Evolutionary conservation across 2,329 filamentous ascomycete species (phyloP).

Genomic region (Phialemonium atrogriseum): DNA sequence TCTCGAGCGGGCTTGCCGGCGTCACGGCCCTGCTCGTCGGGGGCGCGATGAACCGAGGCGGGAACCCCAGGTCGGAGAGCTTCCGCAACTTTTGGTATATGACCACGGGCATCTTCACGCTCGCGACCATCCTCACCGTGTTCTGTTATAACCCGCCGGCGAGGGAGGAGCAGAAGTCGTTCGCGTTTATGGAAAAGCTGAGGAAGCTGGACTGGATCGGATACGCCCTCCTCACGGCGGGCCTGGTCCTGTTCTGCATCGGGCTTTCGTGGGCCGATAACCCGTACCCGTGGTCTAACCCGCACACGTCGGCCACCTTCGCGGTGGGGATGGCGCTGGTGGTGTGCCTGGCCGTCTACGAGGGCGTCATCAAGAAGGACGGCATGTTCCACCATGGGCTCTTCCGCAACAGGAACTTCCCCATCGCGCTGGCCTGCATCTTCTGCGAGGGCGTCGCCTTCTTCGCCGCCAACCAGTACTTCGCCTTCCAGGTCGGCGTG

Average conservation of each 20-base stretch:
- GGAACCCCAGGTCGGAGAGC: conserved; percentile 17
- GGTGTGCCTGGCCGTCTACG: conserved; percentile 22
- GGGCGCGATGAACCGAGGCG: conserved; percentile 22
- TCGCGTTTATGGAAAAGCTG: conserved; percentile 23
- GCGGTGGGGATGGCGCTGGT: conserved; percentile 21
- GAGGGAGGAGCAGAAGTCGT: conserved; percentile 16
- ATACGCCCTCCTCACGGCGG: conserved; percentile 23
- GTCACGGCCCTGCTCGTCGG: conserved; percentile 24
- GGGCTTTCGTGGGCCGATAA: conserved; percentile 29
- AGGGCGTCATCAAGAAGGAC: conserved; percentile 24
- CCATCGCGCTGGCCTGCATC: conserved; percentile 24
- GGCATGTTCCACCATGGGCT: conserved; percentile 33
- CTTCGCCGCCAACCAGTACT: conserved; percentile 33
- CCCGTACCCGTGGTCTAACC: conserved; percentile 28
- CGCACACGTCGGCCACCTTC: conserved; percentile 26
- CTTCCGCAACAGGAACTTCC: conserved; percentile 27
- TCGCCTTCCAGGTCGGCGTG: conserved; percentile 26
- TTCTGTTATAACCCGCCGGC: conserved; percentile 25
- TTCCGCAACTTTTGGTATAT: conserved; percentile 29
- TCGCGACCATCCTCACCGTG: conserved; percentile 18
- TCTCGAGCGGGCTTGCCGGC: conserved; percentile 21
- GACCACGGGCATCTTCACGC: conserved; percentile 17
- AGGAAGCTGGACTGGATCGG: conserved; percentile 29
- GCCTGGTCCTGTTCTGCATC: conserved; percentile 29
- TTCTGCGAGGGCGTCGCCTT: conserved; percentile 29